A percentile compares a stretch with the other conserved stretches of the same genome.
Conservation (phyloP, 768 basidiomycete genomes). For the Mycena vulgaris region DNA sequence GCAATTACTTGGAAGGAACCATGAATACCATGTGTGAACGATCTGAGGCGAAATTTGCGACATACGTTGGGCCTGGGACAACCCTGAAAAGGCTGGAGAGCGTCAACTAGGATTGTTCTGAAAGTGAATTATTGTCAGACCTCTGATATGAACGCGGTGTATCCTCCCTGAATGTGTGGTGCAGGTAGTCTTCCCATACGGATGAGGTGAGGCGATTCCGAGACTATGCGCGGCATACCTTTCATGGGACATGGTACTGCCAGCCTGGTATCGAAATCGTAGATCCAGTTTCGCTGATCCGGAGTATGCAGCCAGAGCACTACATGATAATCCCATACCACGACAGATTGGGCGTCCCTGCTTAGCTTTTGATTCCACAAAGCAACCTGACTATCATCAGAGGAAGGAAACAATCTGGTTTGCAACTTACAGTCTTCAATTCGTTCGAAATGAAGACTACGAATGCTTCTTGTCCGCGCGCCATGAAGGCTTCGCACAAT, state of each 20-base stretch:
- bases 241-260: slow-evolving; percentile 65
- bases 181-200: slow-evolving; percentile 59
- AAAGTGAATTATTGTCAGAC: slow-evolving; percentile 43
- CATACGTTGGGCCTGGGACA: slow-evolving; percentile 64
- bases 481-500: slow-evolving; percentile 62
- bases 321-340: slow-evolving; percentile 87
- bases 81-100: slow-evolving; percentile 72
- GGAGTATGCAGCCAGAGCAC: slow-evolving; percentile 67
- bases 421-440: slow-evolving; percentile 63
- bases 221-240: slow-evolving; percentile 55
- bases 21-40: slow-evolving; percentile 80
- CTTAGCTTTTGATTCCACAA: slow-evolving; percentile 73
- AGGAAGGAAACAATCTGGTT: background rate
- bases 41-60: slow-evolving; percentile 80
- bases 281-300: slow-evolving; percentile 65
- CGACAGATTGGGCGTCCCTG: slow-evolving; percentile 49
- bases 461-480: slow-evolving; percentile 55
- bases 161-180: slow-evolving; percentile 58
- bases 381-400: slow-evolving; percentile 62
- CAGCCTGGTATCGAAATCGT: slow-evolving; percentile 76
- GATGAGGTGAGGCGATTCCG: background rate
- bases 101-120: too few species aligned
- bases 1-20: background rate
- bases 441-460: slow-evolving; percentile 79
- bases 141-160: slow-evolving; percentile 59